Evolutionary conservation across 345 rosid genomes (phyloP), one percentile per base, ranked within the genome.

Genomic region (Populus tremula): DNA sequence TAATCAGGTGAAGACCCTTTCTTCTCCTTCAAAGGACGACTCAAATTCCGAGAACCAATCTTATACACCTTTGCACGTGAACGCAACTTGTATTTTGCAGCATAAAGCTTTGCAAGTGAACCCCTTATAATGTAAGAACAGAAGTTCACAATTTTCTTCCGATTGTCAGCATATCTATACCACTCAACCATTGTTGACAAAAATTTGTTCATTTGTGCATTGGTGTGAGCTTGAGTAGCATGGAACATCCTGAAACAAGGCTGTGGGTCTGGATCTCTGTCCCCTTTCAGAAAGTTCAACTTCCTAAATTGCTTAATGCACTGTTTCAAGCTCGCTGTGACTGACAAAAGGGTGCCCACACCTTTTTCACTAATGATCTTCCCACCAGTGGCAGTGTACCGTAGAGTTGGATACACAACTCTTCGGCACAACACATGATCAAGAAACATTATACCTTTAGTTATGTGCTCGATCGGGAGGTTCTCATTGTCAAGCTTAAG

Each of bases 201-300:
- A 54, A 96, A 92, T 81, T 93, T 96, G 78, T 96, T 96, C 99
- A 93, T 93, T 82, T 96, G 98, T 1, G 94, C 91, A 76, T 96
- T 93, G 0, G 97, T 93, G 86, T 96, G 98, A 86, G 99, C 90
- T 84, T 93, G 97, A 69, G 91, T 90, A 10, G 99, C 98, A 68
- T 95, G 99, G 78, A 95, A 93, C 97, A 93, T 95, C 82, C 98
- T 86, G 81, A 95, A 93, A 87, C 98, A 95, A 49, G 94, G 99
- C 67, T 96, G 99, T 0, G 97, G 97, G 79, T 96, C 99, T 13
- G 96, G 98, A 83, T 95, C 98, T 18, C 96, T 83, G 75, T 95
- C 99, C 71, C 99, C 99, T 77, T 95, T 93, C 29, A 95, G 86
- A 80, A 95, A 93, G 65, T 74, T 84, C 80, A 95, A 74, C 86